Evolutionary conservation across 2,329 filamentous ascomycete species (phyloP).

Genomic region (Ilyonectria destructans): DNA sequence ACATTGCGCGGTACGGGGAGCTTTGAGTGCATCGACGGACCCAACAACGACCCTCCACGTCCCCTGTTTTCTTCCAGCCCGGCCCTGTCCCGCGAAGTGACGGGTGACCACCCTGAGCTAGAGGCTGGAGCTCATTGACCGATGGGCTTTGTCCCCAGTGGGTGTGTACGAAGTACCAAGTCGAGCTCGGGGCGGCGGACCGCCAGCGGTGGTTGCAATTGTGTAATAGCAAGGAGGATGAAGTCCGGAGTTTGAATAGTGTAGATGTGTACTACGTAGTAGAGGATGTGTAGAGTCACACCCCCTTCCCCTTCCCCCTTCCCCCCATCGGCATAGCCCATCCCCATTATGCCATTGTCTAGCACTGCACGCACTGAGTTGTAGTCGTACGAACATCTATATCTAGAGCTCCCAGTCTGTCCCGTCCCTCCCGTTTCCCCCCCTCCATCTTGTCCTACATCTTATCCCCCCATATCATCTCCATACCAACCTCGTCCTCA

Average conservation of each 20-base stretch:
- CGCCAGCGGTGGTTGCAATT: neutral
- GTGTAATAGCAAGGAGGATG: neutral
- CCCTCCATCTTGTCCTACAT: neutral
- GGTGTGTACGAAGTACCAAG: too few relatives aligned
- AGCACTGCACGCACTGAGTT: neutral
- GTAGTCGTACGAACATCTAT: neutral
- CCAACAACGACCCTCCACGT: too few relatives aligned
- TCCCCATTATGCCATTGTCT: neutral
- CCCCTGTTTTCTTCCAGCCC: too few relatives aligned
- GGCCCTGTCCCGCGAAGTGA: too few relatives aligned
- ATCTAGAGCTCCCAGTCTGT: constrained; percentile 9
- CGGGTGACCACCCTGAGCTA: too few relatives aligned
- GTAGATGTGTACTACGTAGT: neutral
- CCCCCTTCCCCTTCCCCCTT: neutral
- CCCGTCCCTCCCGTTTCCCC: neutral
- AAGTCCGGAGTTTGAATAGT: neutral
- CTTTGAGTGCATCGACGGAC: too few relatives aligned
- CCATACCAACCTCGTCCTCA: too few relatives aligned
- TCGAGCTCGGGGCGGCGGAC: too few relatives aligned
- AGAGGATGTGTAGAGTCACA: neutral
- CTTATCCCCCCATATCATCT: neutral
- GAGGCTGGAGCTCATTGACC: too few relatives aligned
- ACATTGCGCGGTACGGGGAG: neutral
- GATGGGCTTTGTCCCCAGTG: too few relatives aligned
- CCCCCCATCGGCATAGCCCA: neutral